These are phyloP conservation scores for Botrytis sinoallii DNA, from an alignment of 2,329 filamentous ascomycete genomes.

Conservation along the genomic window DNA sequence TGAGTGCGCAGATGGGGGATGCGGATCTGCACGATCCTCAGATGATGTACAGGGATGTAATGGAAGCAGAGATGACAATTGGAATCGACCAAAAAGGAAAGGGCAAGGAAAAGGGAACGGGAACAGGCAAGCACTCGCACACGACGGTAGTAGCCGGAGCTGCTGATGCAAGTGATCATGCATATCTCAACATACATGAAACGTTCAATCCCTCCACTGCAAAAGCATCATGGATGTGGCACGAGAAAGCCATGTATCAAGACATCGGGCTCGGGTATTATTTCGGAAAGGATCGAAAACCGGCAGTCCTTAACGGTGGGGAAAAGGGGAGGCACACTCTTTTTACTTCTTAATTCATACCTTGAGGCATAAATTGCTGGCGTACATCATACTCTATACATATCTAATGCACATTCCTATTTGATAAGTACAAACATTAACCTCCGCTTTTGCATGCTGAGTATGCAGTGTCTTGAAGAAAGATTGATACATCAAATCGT, in stretches of 20 bases:
- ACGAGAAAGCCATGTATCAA: conserved; percentile 33
- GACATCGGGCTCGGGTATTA: conserved; percentile 32
- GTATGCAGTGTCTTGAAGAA: neutral
- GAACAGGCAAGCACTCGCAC: conserved; percentile 5
- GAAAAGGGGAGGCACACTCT: neutral
- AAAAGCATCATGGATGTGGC: conserved; percentile 26
- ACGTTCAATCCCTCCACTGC: neutral
- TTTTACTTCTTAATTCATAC: neutral
- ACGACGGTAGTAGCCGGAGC: neutral
- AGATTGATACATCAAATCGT: neutral
- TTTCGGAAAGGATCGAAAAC: conserved; percentile 25
- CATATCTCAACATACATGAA: neutral
- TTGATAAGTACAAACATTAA: neutral
- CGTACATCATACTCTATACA: neutral
- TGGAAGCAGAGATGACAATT: conserved; percentile 27
- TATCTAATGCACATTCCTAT: neutral
- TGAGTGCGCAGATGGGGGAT: neutral
- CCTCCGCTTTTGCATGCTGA: neutral
- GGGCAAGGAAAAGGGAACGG: conserved; percentile 24
- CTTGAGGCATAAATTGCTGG: neutral
- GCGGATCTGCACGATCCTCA: neutral
- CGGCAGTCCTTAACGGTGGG: neutral
- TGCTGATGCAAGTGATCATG: neutral
- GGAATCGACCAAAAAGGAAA: conserved; percentile 32
- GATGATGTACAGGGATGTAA: conserved; percentile 21